Evolutionary conservation across 257 asterid genomes (phyloP), one percentile per base, ranked within the genome.

Genomic region (Ilex aquifolium): DNA sequence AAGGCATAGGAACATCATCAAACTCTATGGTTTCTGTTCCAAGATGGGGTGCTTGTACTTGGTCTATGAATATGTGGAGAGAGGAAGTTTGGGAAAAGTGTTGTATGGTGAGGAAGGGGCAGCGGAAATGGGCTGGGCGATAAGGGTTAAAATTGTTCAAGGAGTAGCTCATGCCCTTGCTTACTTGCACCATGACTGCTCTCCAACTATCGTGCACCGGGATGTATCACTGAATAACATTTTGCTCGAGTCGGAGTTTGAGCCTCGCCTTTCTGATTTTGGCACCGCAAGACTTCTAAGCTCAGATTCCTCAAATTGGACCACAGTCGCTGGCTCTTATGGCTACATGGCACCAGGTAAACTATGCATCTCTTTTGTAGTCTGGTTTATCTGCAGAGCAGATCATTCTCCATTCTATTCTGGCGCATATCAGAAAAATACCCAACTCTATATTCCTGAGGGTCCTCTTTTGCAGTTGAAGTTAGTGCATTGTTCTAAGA

Each of bases 281-380:
- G 97, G 99, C 62, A 92, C 95, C 16, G 95, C 97, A 49, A 92
- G 83, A 63, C 69, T 85, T 32, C 73, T 92, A 60, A 63, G 56
- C 56, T 58, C 87, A n/a, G 85, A 87, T 61, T 71, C 95, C 48
- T 86, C 97, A 30, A 79, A 75, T 64, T 85, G 93, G 95, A 86
- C 95, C 16, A 32, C 82, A 42, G 80, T 82, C n/a, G 97, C 94
- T 8, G 99, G 99, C 59, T 87, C 97, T 31, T 92, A 92, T 63
- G 99, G 99, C 65, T 92, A 89, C 73, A 92, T 92, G 97, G 99
- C 99, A 65, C 99, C 99, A 82, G 97, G 98, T 91, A 81, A 72
- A 32, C 60, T 65, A 61, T 29, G 27, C 31, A 48, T 27, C 17
- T 27, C 36, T 53, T 17, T 59, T 21, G 27, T 59, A 31, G 31